Base-by-base conservation (phyloP, 352 stramenopile species). In the Phytophthora aleatoria region DNA sequence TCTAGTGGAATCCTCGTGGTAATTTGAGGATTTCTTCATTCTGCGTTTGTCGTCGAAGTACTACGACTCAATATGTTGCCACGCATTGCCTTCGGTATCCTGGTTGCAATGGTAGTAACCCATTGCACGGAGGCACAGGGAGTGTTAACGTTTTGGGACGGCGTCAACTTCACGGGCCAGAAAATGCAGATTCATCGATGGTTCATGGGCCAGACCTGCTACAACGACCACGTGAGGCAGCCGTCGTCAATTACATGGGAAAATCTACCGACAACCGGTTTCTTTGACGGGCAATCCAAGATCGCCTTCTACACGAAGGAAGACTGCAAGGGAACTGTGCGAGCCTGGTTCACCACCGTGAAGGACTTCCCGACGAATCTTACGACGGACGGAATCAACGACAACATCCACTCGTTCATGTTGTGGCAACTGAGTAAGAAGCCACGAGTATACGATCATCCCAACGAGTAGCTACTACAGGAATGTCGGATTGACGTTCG, bases 331-430 rank as follows among this genome's bases (percentile, higher is more conserved):
- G 31, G 31, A 9, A 36, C 8, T 36, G 31, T 36, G 31, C 31
- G 31, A 9, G 31, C 31, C 31, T 36, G 31, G 31, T 36, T 53
- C 41, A 45, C 42, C 20, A 61, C 42, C 2, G 42, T 47, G 33
- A 53, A 53, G 31, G 54, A 61, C 26, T 61, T 61, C 30, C 41
- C 42, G 6, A 44, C 41, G 3, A 47, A 61, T 26, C 30, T 61
- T 12, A 35, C 30, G 5, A 24, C 31, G 2, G 30, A 61, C 42
- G 16, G 30, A 0, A 36, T 61, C 12, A 28, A 61, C 7, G 8
- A 43, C 42, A 52, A 6, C 24, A 28, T 61, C 3, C 26, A 52
- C 30, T 61, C 53, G 7, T 52, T 61, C 53, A 61, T 61, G 53
- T 2, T 55, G 31, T 61, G 53, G 53, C 53, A 61, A 26, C 24